Evolutionary conservation across 2,329 filamentous ascomycete species (phyloP).

Genomic region (Helotiales sp.): DNA sequence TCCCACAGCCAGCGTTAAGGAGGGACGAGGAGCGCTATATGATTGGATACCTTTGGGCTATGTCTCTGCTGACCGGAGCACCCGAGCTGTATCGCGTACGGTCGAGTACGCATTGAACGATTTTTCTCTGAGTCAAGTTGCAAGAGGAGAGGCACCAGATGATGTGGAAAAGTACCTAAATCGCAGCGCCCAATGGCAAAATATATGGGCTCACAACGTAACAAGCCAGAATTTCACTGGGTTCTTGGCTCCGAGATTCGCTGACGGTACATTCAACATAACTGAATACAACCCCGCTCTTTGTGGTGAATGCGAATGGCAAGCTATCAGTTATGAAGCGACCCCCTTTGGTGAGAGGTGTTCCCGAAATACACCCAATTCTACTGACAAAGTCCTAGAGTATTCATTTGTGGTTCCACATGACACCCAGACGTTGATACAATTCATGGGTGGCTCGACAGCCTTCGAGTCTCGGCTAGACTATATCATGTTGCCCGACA

Average conservation of each 20-base stretch:
- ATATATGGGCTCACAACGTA: slow-evolving; percentile 28
- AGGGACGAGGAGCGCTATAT: neutral
- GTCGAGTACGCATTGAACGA: slow-evolving; percentile 78
- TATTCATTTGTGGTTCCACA: slow-evolving; percentile 41
- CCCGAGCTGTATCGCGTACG: slow-evolving; percentile 67
- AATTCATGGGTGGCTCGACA: slow-evolving; percentile 57
- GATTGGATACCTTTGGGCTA: neutral
- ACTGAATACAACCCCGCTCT: slow-evolving; percentile 33
- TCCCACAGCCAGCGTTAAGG: neutral
- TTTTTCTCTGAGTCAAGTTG: slow-evolving; percentile 55
- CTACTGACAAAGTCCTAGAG: neutral
- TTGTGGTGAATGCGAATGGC: slow-evolving; percentile 48
- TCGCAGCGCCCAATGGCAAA: slow-evolving; percentile 56
- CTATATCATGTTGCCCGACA: slow-evolving; percentile 44
- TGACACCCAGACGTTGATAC: slow-evolving; percentile 49
- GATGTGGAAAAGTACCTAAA: slow-evolving; percentile 55
- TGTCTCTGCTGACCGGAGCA: slow-evolving; percentile 33
- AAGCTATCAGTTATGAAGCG: slow-evolving; percentile 1
- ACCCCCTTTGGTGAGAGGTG: neutral
- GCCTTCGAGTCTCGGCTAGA: slow-evolving; percentile 58
- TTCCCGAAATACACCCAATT: neutral
- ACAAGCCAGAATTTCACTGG: neutral
- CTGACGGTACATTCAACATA: neutral
- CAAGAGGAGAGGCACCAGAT: slow-evolving; percentile 30
- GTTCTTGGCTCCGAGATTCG: neutral